Evolutionary conservation across 2,329 filamentous ascomycete genomes (phyloP).

Genomic region (Aspergillus sp.): DNA sequence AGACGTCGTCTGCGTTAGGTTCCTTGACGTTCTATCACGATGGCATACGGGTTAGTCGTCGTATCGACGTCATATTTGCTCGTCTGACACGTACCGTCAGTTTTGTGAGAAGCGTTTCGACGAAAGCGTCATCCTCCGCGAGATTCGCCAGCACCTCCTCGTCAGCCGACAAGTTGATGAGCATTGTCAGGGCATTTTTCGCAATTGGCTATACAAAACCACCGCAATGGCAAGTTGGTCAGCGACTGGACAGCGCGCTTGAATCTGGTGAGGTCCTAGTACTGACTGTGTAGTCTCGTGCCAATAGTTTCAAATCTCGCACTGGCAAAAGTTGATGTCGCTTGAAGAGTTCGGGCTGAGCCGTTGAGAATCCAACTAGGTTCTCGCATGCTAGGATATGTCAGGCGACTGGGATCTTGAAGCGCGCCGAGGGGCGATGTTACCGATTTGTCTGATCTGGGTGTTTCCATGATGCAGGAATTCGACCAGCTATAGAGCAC

Average conservation of each 20-base stretch:
- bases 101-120: constrained; percentile 69
- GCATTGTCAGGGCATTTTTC: constrained; percentile 77
- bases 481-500: constrained; percentile 55
- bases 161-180: constrained; percentile 85
- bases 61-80: not conserved
- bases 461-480: constrained; percentile 92
- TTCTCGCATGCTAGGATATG: constrained; percentile 69
- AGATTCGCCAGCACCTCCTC: constrained; percentile 69
- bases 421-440: not conserved
- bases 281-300: constrained; percentile 76
- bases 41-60: not conserved
- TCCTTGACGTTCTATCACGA: constrained; percentile 55
- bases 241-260: not conserved
- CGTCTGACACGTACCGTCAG: constrained; percentile 67
- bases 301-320: constrained; percentile 80
- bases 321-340: constrained; percentile 72
- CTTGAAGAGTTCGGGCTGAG: constrained; percentile 81
- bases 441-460: constrained; percentile 79
- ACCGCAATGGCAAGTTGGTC: not conserved
- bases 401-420: not conserved
- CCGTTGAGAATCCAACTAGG: constrained; percentile 76
- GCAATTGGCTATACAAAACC: constrained; percentile 66
- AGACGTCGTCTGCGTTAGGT: constrained; percentile 75
- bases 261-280: not conserved
- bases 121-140: constrained; percentile 74